These are phyloP conservation scores for Paramecium tetraurelia DNA, from an alignment of 73 alveolate genomes.

Conservation along the genomic window DNA sequence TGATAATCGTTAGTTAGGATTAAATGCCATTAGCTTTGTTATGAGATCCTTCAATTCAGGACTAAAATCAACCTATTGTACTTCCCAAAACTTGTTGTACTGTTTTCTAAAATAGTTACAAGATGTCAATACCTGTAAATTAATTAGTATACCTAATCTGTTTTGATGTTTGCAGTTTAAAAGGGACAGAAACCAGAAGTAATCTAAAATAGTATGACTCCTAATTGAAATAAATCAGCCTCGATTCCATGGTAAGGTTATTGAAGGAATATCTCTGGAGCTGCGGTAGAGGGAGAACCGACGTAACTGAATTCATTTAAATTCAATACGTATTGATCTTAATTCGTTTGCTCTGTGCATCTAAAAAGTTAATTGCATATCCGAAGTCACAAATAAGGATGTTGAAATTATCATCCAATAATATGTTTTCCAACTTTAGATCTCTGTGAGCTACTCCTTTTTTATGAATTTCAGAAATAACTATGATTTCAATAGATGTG, in stretches of 20 bases:
- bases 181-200: constrained; percentile 35
- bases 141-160: neutral
- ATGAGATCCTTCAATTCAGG: constrained; percentile 36
- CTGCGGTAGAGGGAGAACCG: constrained; percentile 22
- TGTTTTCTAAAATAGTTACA: neutral
- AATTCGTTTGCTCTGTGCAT: neutral
- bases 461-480: constrained; percentile 74
- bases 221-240: constrained; percentile 37
- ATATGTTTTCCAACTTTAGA: constrained; percentile 83
- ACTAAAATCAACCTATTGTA: constrained; percentile 8
- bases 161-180: neutral
- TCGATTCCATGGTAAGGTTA: constrained; percentile 3
- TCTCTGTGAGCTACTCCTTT: constrained; percentile 85
- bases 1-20: constrained; percentile 39
- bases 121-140: neutral
- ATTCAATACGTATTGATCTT: neutral
- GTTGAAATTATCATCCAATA: constrained; percentile 58
- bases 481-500: constrained; percentile 19
- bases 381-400: constrained; percentile 56
- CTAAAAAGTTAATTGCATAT: constrained; percentile 50
- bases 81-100: neutral
- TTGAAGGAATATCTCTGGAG: constrained; percentile 1
- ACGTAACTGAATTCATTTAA: neutral
- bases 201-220: constrained; percentile 25
- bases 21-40: neutral